phyloP scores from a whole-genome alignment of 352 stramenopile genomes.

The Globisporangium viniferum region DNA sequence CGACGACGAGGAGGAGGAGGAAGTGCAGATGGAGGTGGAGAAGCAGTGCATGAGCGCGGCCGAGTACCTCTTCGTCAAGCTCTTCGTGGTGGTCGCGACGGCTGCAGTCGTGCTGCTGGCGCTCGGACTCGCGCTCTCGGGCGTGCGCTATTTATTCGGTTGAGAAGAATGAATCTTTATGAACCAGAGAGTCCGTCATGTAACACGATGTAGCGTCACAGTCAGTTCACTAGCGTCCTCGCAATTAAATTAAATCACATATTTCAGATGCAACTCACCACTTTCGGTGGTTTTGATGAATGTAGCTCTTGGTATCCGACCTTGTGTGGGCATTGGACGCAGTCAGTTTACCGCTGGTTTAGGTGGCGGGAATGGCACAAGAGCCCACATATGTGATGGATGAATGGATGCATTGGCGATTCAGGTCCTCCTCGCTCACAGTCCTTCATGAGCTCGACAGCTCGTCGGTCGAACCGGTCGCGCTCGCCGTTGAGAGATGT shows the following conservation, averaged over 20 bases:
- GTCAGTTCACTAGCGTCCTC: neutral
- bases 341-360: neutral
- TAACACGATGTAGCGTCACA: neutral
- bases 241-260: neutral
- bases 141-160: slow-evolving; percentile 2
- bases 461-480: neutral
- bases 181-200: neutral
- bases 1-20: neutral
- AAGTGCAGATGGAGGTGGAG: neutral
- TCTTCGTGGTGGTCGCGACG: neutral
- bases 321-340: too few species aligned
- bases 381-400: neutral
- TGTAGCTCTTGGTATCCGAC: neutral
- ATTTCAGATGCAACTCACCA: neutral
- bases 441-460: neutral
- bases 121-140: neutral
- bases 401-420: neutral
- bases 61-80: neutral
- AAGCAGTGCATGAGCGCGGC: neutral
- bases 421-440: neutral
- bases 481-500: too few species aligned
- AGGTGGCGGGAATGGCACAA: neutral
- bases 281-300: neutral
- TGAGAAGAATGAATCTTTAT: neutral
- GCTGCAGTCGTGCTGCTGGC: neutral